Evolutionary conservation across 441 rosid genomes (phyloP).

Genomic region (Croton laevigatus): DNA sequence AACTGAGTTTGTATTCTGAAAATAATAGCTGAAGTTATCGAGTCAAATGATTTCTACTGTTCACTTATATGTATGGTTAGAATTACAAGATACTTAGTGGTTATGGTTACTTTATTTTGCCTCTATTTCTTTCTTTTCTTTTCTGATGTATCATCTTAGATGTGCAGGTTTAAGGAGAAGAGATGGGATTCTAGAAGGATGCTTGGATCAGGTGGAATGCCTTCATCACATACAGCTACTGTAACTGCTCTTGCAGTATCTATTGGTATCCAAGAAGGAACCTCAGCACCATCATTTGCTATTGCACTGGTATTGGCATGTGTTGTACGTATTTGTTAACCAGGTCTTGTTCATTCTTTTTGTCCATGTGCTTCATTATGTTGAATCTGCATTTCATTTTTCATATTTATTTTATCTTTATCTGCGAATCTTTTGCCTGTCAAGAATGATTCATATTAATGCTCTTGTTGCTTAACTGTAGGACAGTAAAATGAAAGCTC

Average conservation of each 20-base stretch:
- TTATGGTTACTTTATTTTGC: not conserved
- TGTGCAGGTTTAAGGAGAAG: slow-evolving; percentile 81
- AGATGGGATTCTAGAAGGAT: slow-evolving; percentile 90
- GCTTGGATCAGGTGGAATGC: slow-evolving; percentile 96
- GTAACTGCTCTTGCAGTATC: slow-evolving; percentile 85
- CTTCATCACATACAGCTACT: slow-evolving; percentile 89
- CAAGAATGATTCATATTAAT: not conserved
- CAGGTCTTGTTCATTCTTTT: slow-evolving; percentile 29
- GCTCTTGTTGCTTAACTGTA: not conserved
- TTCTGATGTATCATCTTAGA: slow-evolving; percentile 15
- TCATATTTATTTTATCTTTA: not conserved
- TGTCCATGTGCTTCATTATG: slow-evolving; percentile 12
- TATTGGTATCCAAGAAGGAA: slow-evolving; percentile 76
- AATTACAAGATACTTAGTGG: not conserved
- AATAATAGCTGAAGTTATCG: not conserved
- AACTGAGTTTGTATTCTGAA: not conserved
- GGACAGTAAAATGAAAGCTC: slow-evolving; percentile 5
- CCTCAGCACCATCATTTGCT: slow-evolving; percentile 71
- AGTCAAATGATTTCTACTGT: not conserved
- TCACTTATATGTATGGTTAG: not conserved
- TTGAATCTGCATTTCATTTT: not conserved
- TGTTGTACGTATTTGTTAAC: slow-evolving; percentile 55
- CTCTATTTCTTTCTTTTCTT: slow-evolving; percentile 6
- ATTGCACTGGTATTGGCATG: slow-evolving; percentile 88
- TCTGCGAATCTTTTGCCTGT: not conserved